Evolutionary conservation across 495 filamentous ascomycete genomes (phyloP), one percentile per base, ranked within the genome.

Genomic region (Aspergillus mulundensis): DNA sequence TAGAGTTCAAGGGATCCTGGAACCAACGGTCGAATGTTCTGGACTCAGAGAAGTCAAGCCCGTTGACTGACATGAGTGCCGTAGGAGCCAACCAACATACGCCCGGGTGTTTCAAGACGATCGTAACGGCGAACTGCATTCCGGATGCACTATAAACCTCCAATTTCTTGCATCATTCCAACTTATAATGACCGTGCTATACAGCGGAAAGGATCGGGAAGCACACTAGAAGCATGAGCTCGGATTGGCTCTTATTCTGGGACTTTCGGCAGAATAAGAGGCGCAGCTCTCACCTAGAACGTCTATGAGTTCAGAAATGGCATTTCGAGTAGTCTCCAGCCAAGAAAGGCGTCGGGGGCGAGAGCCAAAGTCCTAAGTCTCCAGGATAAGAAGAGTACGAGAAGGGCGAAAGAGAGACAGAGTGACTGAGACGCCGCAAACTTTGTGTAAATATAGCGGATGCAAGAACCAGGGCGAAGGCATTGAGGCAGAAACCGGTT

Each of bases 21-120:
- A 59, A 54, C 40, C 51, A 58, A 59, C 40, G 57, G 30, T 46
- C 58, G 58, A 64, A 61, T 59, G 61, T 59, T 63, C 61, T 63
- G 61, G 60, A 54, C 60, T 46, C 53, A 40, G 20, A 25, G 16
- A 43, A 23, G 11, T 14, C 38, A 36, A n/a, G 34, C 23, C 34
- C 38, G 32, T 43, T 28, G 18, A 36, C 10, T 24, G 38, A 43
- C 24, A 14, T 19, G 34, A 10, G 21, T 20, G 28, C 28, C 18
- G 8, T 2, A 23, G 3, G 16, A 39, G 34, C 18, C 20, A 50
- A 16, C 32, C 3, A 18, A 50, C 18, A 25, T 25, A 24, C 19
- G 15, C 25, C 19, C 23, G 23, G 41, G 32, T 16, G 39, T 60
- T 25, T 49, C 19, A 38, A 52, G 50, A 43, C 53, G 32, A 42